These are phyloP conservation scores for Thermomucor indicae-seudaticae DNA, from an alignment of 371 early-diverging fungal species.

Conservation along the genomic window DNA sequence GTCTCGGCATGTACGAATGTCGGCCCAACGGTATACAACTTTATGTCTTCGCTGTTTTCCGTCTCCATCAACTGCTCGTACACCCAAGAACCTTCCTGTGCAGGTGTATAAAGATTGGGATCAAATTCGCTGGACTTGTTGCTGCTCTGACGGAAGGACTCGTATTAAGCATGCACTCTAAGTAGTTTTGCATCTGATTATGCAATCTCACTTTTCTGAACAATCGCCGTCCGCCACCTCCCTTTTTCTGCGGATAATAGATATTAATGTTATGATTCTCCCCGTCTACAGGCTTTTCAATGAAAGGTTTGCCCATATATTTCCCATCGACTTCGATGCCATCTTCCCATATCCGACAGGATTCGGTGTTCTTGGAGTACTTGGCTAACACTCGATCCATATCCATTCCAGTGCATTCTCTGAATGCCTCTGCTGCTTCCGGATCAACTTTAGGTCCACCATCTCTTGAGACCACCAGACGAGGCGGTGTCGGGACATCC, in stretches of 20 bases:
- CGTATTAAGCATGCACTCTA: no score
- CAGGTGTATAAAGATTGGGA: constrained; percentile 61
- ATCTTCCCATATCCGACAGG: constrained; percentile 39
- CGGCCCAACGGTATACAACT: constrained; percentile 94
- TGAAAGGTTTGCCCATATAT: constrained; percentile 88
- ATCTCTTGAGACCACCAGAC: constrained; percentile 74
- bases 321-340: constrained; percentile 71
- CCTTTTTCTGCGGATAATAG: constrained; percentile 83
- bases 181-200: background rate
- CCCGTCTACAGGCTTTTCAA: constrained; percentile 96
- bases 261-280: constrained; percentile 98
- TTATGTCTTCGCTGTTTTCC: constrained; percentile 95
- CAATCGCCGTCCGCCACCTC: constrained; percentile 90
- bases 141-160: constrained; percentile 55
- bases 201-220: constrained; percentile 90
- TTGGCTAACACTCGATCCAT: constrained; percentile 34
- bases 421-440: constrained; percentile 34
- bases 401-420: constrained; percentile 51
- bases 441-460: constrained; percentile 58
- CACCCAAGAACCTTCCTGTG: constrained; percentile 83
- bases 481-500: constrained; percentile 84
- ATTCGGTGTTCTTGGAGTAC: constrained; percentile 21
- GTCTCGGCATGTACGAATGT: constrained; percentile 95
- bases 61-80: constrained; percentile 96
- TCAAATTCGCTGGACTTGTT: constrained; percentile 95